A percentile compares a stretch with the other conserved stretches of the same genome.
phyloP scores from a whole-genome alignment of 2,329 filamentous ascomycete species.

The Arthrinium puccinioides region DNA sequence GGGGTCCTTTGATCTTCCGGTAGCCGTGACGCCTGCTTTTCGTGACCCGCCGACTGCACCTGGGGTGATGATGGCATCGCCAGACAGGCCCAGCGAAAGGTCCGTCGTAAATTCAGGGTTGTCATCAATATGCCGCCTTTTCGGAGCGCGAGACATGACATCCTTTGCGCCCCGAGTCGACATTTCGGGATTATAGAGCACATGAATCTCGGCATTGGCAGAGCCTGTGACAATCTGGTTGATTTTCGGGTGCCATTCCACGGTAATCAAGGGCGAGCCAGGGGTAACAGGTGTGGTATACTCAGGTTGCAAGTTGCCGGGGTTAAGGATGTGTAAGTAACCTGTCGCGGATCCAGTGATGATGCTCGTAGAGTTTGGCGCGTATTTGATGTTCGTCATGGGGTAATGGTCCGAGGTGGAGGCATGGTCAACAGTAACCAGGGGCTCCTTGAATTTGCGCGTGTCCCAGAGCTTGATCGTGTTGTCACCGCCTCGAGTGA shows the following conservation, averaged over 20 bases:
- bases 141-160: slow-evolving; percentile 88
- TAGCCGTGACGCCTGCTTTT: slow-evolving; percentile 65
- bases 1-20: slow-evolving; percentile 71
- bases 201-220: slow-evolving; percentile 79
- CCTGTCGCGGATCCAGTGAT: slow-evolving; percentile 83
- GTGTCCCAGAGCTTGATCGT: slow-evolving; percentile 96
- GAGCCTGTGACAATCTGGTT: slow-evolving; percentile 96
- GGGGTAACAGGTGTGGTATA: slow-evolving; percentile 85
- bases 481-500: slow-evolving; percentile 86
- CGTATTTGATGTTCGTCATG: slow-evolving; percentile 83
- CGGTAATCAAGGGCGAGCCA: slow-evolving; percentile 71
- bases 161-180: slow-evolving; percentile 77
- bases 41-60: slow-evolving; percentile 51
- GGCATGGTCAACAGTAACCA: slow-evolving; percentile 69
- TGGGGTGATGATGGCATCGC: slow-evolving; percentile 70
- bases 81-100: slow-evolving; percentile 71
- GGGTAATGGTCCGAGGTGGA: slow-evolving; percentile 81
- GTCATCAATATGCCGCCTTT: slow-evolving; percentile 92
- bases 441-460: slow-evolving; percentile 85
- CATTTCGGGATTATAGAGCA: slow-evolving; percentile 83
- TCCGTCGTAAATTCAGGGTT: slow-evolving; percentile 83
- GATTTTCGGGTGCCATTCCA: slow-evolving; percentile 87
- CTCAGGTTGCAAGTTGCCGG: slow-evolving; percentile 80
- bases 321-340: slow-evolving; percentile 86
- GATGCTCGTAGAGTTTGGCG: slow-evolving; percentile 74